Conservation (phyloP, 1,284 basidiomycete species). For the Fereydounia khargensis region DNA sequence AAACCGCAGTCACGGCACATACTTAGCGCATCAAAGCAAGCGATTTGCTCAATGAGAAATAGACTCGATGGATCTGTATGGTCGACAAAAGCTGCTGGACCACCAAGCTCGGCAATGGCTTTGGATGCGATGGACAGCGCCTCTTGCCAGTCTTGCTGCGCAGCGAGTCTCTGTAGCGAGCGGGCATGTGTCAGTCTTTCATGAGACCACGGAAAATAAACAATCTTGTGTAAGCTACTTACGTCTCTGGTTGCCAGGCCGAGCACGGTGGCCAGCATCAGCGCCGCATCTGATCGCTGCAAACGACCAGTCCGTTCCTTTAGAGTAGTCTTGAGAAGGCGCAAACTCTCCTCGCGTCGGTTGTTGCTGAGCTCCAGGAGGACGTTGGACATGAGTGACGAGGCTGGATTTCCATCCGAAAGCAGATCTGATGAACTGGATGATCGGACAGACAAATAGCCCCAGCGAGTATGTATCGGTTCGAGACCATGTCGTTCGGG, state of each 20-base stretch:
- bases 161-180: constrained; percentile 23
- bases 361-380: constrained; percentile 24
- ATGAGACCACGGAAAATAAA: no score
- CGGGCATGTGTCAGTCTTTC: no score
- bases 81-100: constrained; percentile 22
- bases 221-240: no score
- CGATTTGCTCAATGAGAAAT: constrained; percentile 32
- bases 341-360: constrained; percentile 19
- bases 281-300: constrained; percentile 16
- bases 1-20: no score
- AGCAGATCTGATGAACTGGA: not conserved
- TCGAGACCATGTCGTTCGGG: not conserved
- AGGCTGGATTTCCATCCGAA: not conserved
- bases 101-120: constrained; percentile 26
- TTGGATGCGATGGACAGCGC: constrained; percentile 19
- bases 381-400: constrained; percentile 15
- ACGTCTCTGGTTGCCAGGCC: constrained; percentile 21
- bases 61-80: constrained; percentile 21
- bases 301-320: constrained; percentile 17
- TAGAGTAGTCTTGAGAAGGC: constrained; percentile 16
- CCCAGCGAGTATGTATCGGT: not conserved
- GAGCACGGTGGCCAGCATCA: constrained; percentile 30
- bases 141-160: constrained; percentile 30
- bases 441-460: not conserved
- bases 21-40: constrained; percentile 25